These are phyloP conservation scores for Penicillium chermesinum DNA, from an alignment of 495 filamentous ascomycete genomes.

Conservation along the genomic window DNA sequence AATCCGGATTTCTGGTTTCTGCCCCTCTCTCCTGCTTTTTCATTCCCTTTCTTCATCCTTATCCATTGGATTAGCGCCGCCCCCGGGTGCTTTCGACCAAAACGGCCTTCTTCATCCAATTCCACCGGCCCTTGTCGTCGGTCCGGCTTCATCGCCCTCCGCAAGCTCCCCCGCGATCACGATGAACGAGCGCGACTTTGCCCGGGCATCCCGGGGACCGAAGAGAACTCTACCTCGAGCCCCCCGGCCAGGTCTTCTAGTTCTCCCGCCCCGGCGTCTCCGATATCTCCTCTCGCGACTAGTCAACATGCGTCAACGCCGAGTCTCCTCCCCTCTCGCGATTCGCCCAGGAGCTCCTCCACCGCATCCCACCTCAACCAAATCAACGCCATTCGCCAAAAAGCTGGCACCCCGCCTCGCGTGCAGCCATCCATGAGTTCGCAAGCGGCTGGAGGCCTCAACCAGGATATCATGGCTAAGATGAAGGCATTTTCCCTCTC, in stretches of 20 bases:
- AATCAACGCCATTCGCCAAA: slow-evolving; percentile 70
- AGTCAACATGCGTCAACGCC: slow-evolving; percentile 18
- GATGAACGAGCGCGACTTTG: slow-evolving; percentile 16
- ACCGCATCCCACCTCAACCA: slow-evolving; percentile 79
- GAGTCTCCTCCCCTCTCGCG: slow-evolving; percentile 23
- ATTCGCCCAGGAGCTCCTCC: slow-evolving; percentile 43
- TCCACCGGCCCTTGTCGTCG: slow-evolving; percentile 23
- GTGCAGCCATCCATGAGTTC: slow-evolving; percentile 51
- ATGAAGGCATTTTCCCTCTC: slow-evolving; percentile 72
- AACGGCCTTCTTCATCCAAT: slow-evolving; percentile 21
- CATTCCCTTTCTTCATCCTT: slow-evolving; percentile 4
- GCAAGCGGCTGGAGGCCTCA: slow-evolving; percentile 51
- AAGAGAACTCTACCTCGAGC: slow-evolving; percentile 23
- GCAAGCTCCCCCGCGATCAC: slow-evolving; percentile 9
- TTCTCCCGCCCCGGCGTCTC: background rate
- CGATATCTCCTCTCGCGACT: background rate
- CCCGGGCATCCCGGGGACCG: slow-evolving; percentile 16
- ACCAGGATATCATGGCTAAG: slow-evolving; percentile 76
- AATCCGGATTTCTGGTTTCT: background rate
- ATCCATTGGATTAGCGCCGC: slow-evolving; percentile 12
- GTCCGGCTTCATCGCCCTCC: slow-evolving; percentile 12
- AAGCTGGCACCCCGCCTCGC: slow-evolving; percentile 38
- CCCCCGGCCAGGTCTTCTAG: too few relatives aligned
- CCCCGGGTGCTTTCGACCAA: slow-evolving; percentile 11
- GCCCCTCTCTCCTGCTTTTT: slow-evolving; percentile 6